A percentile compares a stretch with the other conserved stretches of the same genome.
These are phyloP conservation scores for Rhododendron ferrugineum DNA, from an alignment of 148 eudicot genomes.

Conservation along the genomic window DNA sequence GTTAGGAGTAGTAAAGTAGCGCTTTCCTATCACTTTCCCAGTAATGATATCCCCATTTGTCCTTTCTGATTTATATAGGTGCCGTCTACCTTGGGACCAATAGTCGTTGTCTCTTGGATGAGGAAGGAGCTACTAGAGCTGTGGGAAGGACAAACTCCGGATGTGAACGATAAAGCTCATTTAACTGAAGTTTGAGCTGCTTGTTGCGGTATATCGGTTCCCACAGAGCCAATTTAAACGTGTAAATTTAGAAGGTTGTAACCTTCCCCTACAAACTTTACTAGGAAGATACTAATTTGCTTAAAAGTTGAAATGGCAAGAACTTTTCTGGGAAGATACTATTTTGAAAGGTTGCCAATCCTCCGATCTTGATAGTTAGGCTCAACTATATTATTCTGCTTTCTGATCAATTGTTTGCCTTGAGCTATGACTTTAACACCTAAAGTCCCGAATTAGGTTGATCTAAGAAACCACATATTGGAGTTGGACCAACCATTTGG, in stretches of 20 bases:
- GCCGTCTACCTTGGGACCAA: slow-evolving; percentile 85
- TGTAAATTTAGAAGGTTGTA: slow-evolving; percentile 13
- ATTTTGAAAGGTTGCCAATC: not conserved
- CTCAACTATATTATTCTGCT: not conserved
- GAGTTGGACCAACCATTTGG: not conserved
- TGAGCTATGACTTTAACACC: not conserved
- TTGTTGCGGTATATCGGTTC: not conserved
- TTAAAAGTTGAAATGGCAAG: not conserved
- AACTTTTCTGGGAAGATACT: not conserved
- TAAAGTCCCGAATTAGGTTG: not conserved
- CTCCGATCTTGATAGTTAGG: not conserved
- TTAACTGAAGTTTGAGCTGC: slow-evolving; percentile 45
- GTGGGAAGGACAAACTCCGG: slow-evolving; percentile 77
- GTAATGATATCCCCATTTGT: not conserved
- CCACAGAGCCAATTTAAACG: slow-evolving; percentile 8
- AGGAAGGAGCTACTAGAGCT: slow-evolving; percentile 73
- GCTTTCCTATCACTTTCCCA: not conserved
- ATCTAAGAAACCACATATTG: not conserved
- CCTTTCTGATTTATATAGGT: slow-evolving; percentile 47
- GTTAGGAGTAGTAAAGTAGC: not conserved
- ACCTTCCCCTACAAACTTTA: not conserved
- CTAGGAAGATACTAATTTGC: not conserved
- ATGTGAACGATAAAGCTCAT: slow-evolving; percentile 54
- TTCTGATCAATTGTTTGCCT: not conserved
- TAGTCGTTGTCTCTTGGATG: slow-evolving; percentile 71